Percentiles rank a stretch among this genome's conserved stretches.
Conservation (phyloP, 768 basidiomycete genomes). For the Mrakia hoshinonis region DNA sequence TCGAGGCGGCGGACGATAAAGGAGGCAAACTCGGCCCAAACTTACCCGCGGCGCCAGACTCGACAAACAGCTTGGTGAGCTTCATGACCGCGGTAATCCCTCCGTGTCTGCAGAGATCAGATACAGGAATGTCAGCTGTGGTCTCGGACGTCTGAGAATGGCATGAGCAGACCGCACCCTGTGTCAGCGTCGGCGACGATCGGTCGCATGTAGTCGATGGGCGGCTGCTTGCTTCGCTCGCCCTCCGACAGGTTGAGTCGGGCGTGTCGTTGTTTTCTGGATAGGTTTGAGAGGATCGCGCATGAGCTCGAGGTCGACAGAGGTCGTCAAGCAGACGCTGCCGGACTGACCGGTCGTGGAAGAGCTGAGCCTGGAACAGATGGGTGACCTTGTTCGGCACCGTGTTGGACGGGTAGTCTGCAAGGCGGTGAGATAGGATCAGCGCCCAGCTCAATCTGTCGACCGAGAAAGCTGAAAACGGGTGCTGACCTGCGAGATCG, state of each 20-base stretch:
- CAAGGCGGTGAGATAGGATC: neutral
- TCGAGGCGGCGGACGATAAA: neutral
- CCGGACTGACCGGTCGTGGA: constrained; percentile 67
- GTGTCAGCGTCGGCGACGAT: constrained; percentile 96
- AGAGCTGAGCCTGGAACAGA: constrained; percentile 92
- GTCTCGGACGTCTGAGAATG: neutral
- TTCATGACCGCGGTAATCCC: constrained; percentile 98
- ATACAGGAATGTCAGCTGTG: neutral
- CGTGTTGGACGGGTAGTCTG: constrained; percentile 96
- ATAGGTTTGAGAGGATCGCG: neutral
- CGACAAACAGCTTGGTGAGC: constrained; percentile 96
- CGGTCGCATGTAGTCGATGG: constrained; percentile 51
- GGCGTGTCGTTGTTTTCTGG: constrained; percentile 29
- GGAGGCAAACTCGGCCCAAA: neutral
- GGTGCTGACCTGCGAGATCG: constrained; percentile 72
- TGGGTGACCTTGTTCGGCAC: constrained; percentile 99
- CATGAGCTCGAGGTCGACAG: neutral
- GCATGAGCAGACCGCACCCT: constrained; percentile 37
- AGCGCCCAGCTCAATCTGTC: no score
- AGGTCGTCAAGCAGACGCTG: neutral
- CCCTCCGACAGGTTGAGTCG: constrained; percentile 21
- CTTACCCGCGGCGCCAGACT: constrained; percentile 85
- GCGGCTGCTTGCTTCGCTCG: constrained; percentile 19
- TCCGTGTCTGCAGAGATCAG: constrained; percentile 54
- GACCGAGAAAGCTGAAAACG: neutral